Conservation (phyloP, 768 basidiomycete species). For the Daedalea quercina region DNA sequence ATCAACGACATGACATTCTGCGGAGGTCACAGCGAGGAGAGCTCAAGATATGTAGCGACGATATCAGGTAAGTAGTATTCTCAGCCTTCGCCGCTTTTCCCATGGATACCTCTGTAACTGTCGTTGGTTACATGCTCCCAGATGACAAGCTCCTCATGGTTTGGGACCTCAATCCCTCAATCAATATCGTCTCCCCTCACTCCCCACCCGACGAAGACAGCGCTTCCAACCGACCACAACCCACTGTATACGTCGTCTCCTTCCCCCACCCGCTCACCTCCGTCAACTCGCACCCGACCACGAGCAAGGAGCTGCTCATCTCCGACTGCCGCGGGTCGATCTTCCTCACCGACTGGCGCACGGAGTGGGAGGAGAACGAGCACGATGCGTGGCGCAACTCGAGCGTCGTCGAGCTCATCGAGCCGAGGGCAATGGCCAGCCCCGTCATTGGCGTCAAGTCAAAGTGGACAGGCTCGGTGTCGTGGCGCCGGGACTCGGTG, state of each 20-base stretch:
- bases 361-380: constrained; percentile 50
- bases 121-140: constrained; percentile 17
- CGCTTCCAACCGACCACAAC: constrained; percentile 46
- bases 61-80: constrained; percentile 51
- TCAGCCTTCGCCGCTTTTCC: background rate
- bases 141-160: constrained; percentile 84
- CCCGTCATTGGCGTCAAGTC: constrained; percentile 38
- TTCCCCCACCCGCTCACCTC: constrained; percentile 69
- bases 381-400: constrained; percentile 52
- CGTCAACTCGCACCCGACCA: constrained; percentile 63
- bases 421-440: constrained; percentile 57
- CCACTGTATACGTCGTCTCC: constrained; percentile 69
- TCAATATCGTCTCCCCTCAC: constrained; percentile 36
- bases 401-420: constrained; percentile 64
- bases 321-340: constrained; percentile 69
- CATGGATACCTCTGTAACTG: too few species aligned
- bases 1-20: constrained; percentile 78
- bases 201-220: constrained; percentile 26
- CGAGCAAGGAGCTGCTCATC: constrained; percentile 75
- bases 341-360: constrained; percentile 79
- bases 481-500: constrained; percentile 63
- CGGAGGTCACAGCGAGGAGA: constrained; percentile 65
- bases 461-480: constrained; percentile 51
- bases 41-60: constrained; percentile 69
- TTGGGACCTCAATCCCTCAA: constrained; percentile 71